phyloP scores from a whole-genome alignment of 140 eudicot genomes.

The Bidens hawaiensis region DNA sequence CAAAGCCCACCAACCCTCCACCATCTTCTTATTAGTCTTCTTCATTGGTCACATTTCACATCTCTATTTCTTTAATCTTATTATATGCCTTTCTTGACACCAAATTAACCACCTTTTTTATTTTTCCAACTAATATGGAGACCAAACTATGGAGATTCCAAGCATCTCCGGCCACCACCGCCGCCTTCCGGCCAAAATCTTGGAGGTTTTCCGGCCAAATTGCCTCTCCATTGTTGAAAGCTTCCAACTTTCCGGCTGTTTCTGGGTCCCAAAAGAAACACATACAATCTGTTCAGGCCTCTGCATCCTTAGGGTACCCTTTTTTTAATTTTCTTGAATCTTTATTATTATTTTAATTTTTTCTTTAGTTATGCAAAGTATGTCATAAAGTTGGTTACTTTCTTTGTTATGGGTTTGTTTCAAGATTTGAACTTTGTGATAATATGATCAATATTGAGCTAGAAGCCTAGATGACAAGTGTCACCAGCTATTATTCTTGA shows the following conservation, averaged over 20 bases:
- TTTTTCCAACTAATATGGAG: constrained; percentile 34
- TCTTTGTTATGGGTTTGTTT: no score
- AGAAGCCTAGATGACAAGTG: no score
- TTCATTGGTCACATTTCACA: constrained; percentile 13
- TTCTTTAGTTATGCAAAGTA: not conserved
- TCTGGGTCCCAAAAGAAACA: constrained; percentile 21
- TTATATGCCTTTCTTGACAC: not conserved
- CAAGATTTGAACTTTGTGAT: not conserved
- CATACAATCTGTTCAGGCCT: constrained; percentile 30
- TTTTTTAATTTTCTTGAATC: constrained; percentile 3
- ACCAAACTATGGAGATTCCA: constrained; percentile 34
- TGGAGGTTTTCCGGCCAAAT: constrained; percentile 9
- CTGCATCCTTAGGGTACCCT: constrained; percentile 40
- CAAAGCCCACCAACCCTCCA: constrained; percentile 20
- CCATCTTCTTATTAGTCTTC: no score
- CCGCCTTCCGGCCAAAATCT: constrained; percentile 14
- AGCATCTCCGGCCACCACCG: constrained; percentile 33
- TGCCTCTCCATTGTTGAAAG: constrained; percentile 14
- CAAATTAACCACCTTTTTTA: no score
- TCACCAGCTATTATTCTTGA: not conserved
- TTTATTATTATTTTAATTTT: not conserved
- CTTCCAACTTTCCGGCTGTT: constrained; percentile 12
- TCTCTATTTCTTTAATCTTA: not conserved
- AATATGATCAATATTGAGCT: no score
- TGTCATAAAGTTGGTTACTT: constrained; percentile 1